Evolutionary conservation across 495 filamentous ascomycete genomes (phyloP), one percentile per base, ranked within the genome.

Genomic region (Jackrogersella minutella): DNA sequence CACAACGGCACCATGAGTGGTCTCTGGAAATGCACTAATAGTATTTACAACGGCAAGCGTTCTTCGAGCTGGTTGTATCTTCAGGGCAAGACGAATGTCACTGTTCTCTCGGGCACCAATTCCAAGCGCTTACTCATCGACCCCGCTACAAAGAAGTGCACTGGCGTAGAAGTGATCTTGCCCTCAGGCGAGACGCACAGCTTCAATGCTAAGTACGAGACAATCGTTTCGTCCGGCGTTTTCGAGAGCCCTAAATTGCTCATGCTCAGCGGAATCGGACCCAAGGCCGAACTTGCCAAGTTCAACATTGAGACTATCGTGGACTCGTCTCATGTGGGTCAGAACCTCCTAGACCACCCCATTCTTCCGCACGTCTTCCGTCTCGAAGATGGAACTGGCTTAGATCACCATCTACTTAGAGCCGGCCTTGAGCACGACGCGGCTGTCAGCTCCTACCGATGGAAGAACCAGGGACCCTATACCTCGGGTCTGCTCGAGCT

Each of bases 211-310:
- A 77, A 74, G 17, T 79, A 82, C 56, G 87, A 90, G 46, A 80
- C 88, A 30, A 82, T 89, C 41, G 66, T 90, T 21, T 82, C 80
- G 4, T 77, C 78, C 21, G 87, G 87, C 7, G 80, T 86, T 0
- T 78, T 87, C 44, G 83, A 89, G 64, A 79, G 79, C 4, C 87
- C 87, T 0, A 84, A 86, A 60, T 75, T 89, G 43, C 80, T 89
- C 5, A 84, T 87, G 81, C 81, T 87, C 16, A 87, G 84, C 14
- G 87, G 87, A 10, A 84, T 90, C 50, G 87, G 87, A 3, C 84
- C 86, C 2, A 69, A 76, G 9, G 65, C 69, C 0, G 77, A 85
- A 6, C 81, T 89, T 0, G 50, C 73, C 21, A 69, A 81, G 39
- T 82, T 82, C 72, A 62, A 78, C 39, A 86, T 89, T 56, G 74